Percentiles rank a stretch among this genome's conserved stretches.
phyloP scores from a whole-genome alignment of 2,329 filamentous ascomycete genomes.

The Pseudopyrenochaeta lycopersici region DNA sequence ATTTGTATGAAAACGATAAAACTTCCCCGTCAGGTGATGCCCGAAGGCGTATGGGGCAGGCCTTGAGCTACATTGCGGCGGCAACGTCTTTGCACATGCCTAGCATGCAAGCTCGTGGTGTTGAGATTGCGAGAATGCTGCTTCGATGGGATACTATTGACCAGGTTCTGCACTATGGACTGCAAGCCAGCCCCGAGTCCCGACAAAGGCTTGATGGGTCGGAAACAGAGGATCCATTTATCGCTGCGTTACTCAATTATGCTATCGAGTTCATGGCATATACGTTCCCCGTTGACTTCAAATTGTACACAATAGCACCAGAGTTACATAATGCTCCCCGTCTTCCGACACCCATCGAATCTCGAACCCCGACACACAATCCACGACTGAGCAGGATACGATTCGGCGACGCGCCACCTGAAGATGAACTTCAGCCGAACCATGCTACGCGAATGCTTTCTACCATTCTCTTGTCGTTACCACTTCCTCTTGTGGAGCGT shows the following conservation, averaged over 20 bases:
- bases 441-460: conserved; percentile 65
- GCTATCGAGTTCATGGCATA: conserved; percentile 68
- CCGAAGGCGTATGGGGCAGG: conserved; percentile 46
- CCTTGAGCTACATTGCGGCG: conserved; percentile 70
- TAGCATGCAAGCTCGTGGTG: conserved; percentile 65
- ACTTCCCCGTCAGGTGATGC: conserved; percentile 36
- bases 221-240: conserved; percentile 62
- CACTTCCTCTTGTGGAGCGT: conserved; percentile 71
- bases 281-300: conserved; percentile 68
- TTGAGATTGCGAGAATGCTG: conserved; percentile 66
- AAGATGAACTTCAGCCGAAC: conserved; percentile 51
- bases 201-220: conserved; percentile 17
- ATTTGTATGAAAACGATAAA: conserved; percentile 32
- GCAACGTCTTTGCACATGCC: conserved; percentile 67
- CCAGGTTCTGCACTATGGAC: conserved; percentile 66
- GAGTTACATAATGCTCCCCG: conserved; percentile 59
- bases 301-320: conserved; percentile 62
- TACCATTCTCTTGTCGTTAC: conserved; percentile 73
- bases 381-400: conserved; percentile 70
- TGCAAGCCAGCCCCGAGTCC: conserved; percentile 51
- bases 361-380: conserved; percentile 52
- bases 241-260: conserved; percentile 63
- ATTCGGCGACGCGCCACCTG: conserved; percentile 71
- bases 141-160: conserved; percentile 72
- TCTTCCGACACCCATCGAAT: conserved; percentile 52